Evolutionary conservation across 495 filamentous ascomycete genomes (phyloP), one percentile per base, ranked within the genome.

Genomic region (Tirmania nivea): DNA sequence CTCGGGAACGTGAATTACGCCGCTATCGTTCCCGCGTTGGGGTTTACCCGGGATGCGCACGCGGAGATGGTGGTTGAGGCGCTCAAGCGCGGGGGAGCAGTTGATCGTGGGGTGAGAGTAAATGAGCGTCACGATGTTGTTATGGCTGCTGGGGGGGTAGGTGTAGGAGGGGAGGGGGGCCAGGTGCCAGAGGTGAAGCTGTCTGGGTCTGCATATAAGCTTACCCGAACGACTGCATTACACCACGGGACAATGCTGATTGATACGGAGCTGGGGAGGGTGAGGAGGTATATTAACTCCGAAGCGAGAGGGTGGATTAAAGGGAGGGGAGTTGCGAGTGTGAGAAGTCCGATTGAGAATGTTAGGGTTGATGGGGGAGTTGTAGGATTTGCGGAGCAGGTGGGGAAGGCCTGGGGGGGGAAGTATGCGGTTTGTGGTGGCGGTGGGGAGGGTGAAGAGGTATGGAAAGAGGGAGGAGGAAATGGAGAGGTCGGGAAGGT

Each of bases 71-170:
- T 97, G 3, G 83, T 83, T 47, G 76, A 78, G 17, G 89, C 85
- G 10, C 70, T 97, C 49, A 7, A 31, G 25, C 25, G 1, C 25
- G 69, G 73, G 45, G 57, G 60, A 1, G 73, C 75, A 55, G 75
- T 69, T 2, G 66, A 73, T 1, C 56, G 59, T 1, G 60, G 66
- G 19, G 75, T 75, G 6, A 69, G 73, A 50, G 90, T 96, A 56
- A 95, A 96, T 62, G 78, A 83, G 63, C 73, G 90, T 52, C 90
- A 96, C 63, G 90, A 97, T 61, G 94, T 97, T 59, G 87, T 95
- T 19, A 67, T 93, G 16, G 77, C 80, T 56, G 64, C 42, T 58
- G 65, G 48, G 35, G 64, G 53, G 42, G 51, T 52, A 49, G 52
- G 10, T 19, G 55, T 51, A 8, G 48, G 9, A n/a, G 53, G 48